Conservation (phyloP, 2,329 filamentous ascomycete genomes). For the Pyrenochaeta sp. region DNA sequence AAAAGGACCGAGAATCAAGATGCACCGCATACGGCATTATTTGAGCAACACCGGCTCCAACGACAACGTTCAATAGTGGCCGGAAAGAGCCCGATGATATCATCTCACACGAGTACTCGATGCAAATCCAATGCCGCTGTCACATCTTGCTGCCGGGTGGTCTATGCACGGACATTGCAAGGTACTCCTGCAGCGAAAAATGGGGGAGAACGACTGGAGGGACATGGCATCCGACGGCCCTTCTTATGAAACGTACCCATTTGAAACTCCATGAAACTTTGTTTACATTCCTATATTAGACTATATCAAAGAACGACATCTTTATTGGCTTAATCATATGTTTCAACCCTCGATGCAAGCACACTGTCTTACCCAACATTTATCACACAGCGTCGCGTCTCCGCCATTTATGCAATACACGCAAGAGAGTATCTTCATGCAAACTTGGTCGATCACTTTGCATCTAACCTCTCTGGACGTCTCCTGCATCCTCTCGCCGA, state of each 20-base stretch:
- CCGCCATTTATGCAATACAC: not conserved
- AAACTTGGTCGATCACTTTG: not conserved
- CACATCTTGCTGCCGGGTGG: too few species aligned
- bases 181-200: too few species aligned
- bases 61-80: not conserved
- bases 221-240: too few species aligned
- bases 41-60: not conserved
- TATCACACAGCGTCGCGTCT: not conserved
- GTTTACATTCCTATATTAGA: too few species aligned
- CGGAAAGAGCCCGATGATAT: not conserved
- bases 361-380: too few species aligned
- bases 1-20: not conserved
- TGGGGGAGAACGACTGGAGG: not conserved
- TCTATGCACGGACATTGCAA: too few species aligned
- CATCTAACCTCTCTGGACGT: too few species aligned
- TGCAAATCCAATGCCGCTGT: not conserved
- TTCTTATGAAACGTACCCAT: too few species aligned
- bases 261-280: too few species aligned
- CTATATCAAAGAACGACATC: too few species aligned
- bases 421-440: not conserved
- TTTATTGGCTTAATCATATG: too few species aligned
- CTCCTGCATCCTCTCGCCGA: not conserved
- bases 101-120: not conserved
- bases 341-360: too few species aligned
- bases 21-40: not conserved